Conservation (phyloP, 352 stramenopile genomes). For the Pythium plurisporium region DNA sequence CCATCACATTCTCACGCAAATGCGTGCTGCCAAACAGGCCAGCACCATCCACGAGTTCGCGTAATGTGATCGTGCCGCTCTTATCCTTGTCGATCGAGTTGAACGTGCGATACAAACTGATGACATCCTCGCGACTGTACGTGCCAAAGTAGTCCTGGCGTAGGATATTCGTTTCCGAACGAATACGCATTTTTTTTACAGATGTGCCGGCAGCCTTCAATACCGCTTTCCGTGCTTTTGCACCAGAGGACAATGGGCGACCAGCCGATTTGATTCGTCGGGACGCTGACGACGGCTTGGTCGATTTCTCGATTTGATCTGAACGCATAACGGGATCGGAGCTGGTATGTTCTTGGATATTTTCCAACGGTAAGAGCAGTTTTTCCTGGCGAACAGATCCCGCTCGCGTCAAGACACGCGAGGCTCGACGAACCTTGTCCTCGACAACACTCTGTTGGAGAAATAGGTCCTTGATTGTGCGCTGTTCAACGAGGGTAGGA, state of each 20-base stretch:
- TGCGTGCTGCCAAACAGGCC: conserved; percentile 56
- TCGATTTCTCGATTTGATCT: not conserved
- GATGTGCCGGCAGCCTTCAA: conserved; percentile 8
- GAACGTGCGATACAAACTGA: conserved; percentile 74
- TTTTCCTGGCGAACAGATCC: conserved; percentile 1
- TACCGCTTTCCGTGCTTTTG: conserved; percentile 6
- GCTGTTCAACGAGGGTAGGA: conserved; percentile 7
- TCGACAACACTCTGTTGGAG: conserved; percentile 30
- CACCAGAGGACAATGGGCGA: not conserved
- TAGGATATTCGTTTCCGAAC: conserved; percentile 56
- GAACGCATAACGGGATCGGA: no score
- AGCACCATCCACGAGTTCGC: conserved; percentile 53
- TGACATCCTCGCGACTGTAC: conserved; percentile 60
- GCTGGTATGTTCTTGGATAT: not conserved
- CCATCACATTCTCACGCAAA: conserved; percentile 63
- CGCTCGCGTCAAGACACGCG: conserved; percentile 18
- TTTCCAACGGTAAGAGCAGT: not conserved
- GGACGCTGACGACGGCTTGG: conserved; percentile 5
- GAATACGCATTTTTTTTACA: conserved; percentile 59
- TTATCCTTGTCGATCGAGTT: conserved; percentile 63
- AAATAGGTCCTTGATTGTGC: conserved; percentile 36
- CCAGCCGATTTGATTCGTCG: conserved; percentile 7
- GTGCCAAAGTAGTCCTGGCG: conserved; percentile 55
- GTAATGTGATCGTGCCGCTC: conserved; percentile 61
- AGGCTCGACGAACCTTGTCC: conserved; percentile 25